Base-by-base conservation (phyloP, 2,329 filamentous ascomycete genomes). In the Colletotrichum gloeosporioides region DNA sequence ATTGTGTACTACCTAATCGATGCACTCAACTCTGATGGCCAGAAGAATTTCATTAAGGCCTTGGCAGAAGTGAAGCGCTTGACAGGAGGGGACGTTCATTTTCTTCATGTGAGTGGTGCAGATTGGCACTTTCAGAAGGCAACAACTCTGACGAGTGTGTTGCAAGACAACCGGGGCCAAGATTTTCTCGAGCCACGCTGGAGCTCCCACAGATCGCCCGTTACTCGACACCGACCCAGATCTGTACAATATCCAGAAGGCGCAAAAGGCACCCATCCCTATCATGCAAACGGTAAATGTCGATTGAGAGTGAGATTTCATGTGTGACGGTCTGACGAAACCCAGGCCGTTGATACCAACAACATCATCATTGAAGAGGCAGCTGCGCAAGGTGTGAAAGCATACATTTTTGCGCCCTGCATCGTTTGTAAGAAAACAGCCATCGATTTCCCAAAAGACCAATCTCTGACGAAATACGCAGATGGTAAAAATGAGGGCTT, bases 371-470 rank as follows among this genome's bases (percentile, higher is more conserved):
- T 89, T 44, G 87, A 89, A 22, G 80, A 83, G 8, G 84, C 84
- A 8, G 85, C 88, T 29, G 78, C 78, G 13, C 75, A 84, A 16
- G 87, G 87, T 0, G 87, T 91, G 4, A 83, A 82, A 34, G 87
- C 84, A 73, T 91, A 91, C 77, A 86, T 91, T n/a, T 90, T 91
- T 79, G 82, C 82, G 0, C 89, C 89, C 1, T 91, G 89, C 78
- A 87, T 91, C 32, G 89, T 91, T 16, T 90, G 84, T 85, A 79
- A 78, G 82, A 77, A 3, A 10, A 7, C 29, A 16, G 31, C 4
- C 4, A 31, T 36, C n/a, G 2, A 7, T 25, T 12, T n/a, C 12
- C 18, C 8, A 8, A 6, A 31, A 12, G 12, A 61, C 8, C 15
- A 31, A 1, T 34, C 10, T 55, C 69, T 71, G 22, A 71, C 8